Percentiles rank a stretch among this genome's conserved stretches.
Conservation (phyloP, 1,284 basidiomycete genomes). For the Cystobasidium pallidum region DNA sequence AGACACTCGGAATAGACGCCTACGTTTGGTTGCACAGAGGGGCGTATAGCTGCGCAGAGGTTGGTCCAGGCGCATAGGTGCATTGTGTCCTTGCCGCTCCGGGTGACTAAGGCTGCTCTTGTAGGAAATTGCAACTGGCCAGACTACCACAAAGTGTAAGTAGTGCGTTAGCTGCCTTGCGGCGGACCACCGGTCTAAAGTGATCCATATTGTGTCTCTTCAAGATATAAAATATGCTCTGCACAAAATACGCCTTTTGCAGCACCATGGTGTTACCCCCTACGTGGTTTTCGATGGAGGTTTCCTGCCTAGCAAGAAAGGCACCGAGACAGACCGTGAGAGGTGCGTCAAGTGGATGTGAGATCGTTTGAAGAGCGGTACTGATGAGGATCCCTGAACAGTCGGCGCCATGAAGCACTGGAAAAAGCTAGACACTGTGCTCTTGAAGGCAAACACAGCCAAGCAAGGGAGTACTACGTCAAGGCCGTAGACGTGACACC, state of each 20-base stretch:
- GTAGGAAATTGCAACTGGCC: slow-evolving; percentile 82
- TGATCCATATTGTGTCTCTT: too few relatives aligned
- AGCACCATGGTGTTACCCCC: slow-evolving; percentile 80
- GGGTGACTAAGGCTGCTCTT: not conserved
- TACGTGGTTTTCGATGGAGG: slow-evolving; percentile 98
- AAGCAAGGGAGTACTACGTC: slow-evolving; percentile 84
- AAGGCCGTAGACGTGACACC: slow-evolving; percentile 96
- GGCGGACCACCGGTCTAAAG: too few relatives aligned
- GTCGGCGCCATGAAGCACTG: slow-evolving; percentile 67
- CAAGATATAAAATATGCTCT: slow-evolving; percentile 93
- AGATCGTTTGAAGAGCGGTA: not conserved
- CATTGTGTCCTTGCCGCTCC: not conserved
- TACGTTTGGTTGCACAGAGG: slow-evolving; percentile 87
- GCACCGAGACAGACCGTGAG: slow-evolving; percentile 82
- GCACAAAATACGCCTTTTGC: slow-evolving; percentile 82
- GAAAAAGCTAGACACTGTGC: slow-evolving; percentile 72
- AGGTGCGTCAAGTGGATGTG: slow-evolving; percentile 55
- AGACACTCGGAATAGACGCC: slow-evolving; percentile 50
- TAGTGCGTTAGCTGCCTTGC: not conserved
- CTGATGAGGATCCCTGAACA: slow-evolving; percentile 48
- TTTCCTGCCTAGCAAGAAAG: slow-evolving; percentile 87
- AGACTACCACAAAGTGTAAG: slow-evolving; percentile 76
- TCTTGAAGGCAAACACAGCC: slow-evolving; percentile 72
- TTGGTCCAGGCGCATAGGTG: not conserved
- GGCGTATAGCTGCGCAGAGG: slow-evolving; percentile 78